A percentile compares a stretch with the other conserved stretches of the same genome.
Evolutionary conservation across 2,329 filamentous ascomycete genomes (phyloP).

Genomic region (Paramyrothecium roridum): DNA sequence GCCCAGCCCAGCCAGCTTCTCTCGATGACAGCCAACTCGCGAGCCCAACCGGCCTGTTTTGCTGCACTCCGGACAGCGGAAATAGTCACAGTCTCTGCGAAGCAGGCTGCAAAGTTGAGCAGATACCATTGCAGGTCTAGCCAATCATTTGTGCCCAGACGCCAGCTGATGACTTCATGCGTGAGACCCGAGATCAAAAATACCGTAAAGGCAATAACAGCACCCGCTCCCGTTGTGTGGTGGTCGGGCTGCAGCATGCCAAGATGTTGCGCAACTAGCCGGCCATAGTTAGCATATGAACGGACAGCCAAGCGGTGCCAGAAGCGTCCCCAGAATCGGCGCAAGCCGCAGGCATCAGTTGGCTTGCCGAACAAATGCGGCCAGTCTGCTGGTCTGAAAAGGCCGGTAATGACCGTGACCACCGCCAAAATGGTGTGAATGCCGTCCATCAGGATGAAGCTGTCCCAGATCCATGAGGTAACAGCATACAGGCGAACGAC

Average conservation of each 20-base stretch:
- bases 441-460: neutral
- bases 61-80: neutral
- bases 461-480: neutral
- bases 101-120: conserved; percentile 1
- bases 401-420: neutral
- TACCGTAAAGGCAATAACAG: neutral
- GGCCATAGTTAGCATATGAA: conserved; percentile 1
- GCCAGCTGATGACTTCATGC: conserved; percentile 31
- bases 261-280: neutral
- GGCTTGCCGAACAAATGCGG: conserved; percentile 8
- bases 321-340: conserved; percentile 8
- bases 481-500: neutral
- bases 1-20: neutral
- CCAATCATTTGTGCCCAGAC: neutral
- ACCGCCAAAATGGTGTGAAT: neutral
- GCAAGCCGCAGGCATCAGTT: conserved; percentile 2
- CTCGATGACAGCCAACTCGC: neutral
- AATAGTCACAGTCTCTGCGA: neutral
- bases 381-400: conserved; percentile 2
- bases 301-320: conserved; percentile 7
- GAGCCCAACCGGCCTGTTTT: neutral
- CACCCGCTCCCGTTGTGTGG: neutral
- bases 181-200: conserved; percentile 35
- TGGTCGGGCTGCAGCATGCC: neutral
- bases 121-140: conserved; percentile 2